Conservation (phyloP, 495 filamentous ascomycete genomes). For the Aspergillus bridgeri region DNA sequence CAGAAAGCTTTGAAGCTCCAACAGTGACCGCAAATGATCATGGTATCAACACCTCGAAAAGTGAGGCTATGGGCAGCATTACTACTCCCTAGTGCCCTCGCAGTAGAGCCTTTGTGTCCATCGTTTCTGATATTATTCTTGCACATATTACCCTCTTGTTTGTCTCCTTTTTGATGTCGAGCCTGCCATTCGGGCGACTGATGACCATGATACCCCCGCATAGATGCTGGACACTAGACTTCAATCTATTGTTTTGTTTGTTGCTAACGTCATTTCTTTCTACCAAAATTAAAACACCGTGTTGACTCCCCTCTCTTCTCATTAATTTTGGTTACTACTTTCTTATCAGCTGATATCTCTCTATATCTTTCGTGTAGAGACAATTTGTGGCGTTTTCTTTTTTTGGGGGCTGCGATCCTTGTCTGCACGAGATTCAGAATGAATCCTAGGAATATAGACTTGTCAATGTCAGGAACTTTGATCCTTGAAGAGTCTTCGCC, state of each 20-base stretch:
- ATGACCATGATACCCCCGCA: slow-evolving; percentile 34
- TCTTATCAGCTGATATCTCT: too few relatives aligned
- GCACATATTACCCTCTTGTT: neutral
- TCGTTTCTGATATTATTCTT: neutral
- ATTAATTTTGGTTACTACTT: neutral
- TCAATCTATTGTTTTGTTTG: slow-evolving; percentile 8
- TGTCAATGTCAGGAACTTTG: neutral
- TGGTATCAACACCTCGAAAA: neutral
- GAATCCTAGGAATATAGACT: neutral
- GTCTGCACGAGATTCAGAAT: neutral
- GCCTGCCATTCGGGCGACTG: slow-evolving; percentile 14
- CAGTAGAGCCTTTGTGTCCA: slow-evolving; percentile 3
- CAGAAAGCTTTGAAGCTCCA: neutral
- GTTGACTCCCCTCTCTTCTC: neutral
- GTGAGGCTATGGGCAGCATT: neutral
- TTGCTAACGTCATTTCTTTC: neutral
- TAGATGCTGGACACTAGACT: slow-evolving; percentile 19
- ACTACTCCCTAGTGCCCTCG: slow-evolving; percentile 5
- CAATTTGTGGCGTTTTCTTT: neutral
- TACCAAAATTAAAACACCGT: neutral
- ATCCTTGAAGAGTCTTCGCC: neutral
- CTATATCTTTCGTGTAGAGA: neutral
- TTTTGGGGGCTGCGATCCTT: neutral
- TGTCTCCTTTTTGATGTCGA: neutral
- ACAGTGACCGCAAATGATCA: neutral